phyloP scores from a whole-genome alignment of 1,284 basidiomycete species.

The Sutorius eximius region DNA sequence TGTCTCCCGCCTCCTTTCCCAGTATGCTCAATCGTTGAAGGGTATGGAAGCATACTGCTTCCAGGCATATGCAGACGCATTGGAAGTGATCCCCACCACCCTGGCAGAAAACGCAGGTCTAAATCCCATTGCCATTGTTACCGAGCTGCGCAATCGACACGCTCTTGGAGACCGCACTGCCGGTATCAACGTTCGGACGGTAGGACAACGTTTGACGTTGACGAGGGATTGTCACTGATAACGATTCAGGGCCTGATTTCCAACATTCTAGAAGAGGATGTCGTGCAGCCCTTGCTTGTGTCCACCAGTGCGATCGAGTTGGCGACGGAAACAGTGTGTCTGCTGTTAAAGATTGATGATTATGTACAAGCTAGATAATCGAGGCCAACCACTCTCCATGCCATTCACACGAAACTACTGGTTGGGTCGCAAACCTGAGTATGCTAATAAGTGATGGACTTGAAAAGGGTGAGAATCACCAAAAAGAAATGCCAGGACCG shows the following conservation, averaged over 20 bases:
- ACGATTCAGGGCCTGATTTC: constrained; percentile 81
- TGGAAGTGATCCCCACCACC: constrained; percentile 98
- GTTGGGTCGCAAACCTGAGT: neutral
- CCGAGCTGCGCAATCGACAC: constrained; percentile 95
- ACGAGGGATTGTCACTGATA: constrained; percentile 5
- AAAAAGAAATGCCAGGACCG: constrained; percentile 47
- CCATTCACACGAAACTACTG: neutral
- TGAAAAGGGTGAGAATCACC: no score
- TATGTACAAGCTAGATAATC: constrained; percentile 76
- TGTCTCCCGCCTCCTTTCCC: constrained; percentile 89
- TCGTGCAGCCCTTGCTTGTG: constrained; percentile 94
- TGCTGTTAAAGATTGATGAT: constrained; percentile 96
- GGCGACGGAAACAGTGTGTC: constrained; percentile 95
- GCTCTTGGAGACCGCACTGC: constrained; percentile 93
- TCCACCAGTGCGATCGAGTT: constrained; percentile 95
- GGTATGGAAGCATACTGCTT: constrained; percentile 99
- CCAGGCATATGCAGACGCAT: constrained; percentile 96
- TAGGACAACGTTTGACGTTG: constrained; percentile 36
- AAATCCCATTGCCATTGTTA: constrained; percentile 98
- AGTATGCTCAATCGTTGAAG: constrained; percentile 91
- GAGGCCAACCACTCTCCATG: neutral
- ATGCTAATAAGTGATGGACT: neutral
- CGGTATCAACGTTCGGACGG: constrained; percentile 97
- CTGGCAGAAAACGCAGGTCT: constrained; percentile 98
- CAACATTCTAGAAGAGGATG: constrained; percentile 96